A percentile compares a stretch with the other conserved stretches of the same genome.
phyloP scores from a whole-genome alignment of 1,284 basidiomycete genomes.

The Naganishia cerealis region DNA sequence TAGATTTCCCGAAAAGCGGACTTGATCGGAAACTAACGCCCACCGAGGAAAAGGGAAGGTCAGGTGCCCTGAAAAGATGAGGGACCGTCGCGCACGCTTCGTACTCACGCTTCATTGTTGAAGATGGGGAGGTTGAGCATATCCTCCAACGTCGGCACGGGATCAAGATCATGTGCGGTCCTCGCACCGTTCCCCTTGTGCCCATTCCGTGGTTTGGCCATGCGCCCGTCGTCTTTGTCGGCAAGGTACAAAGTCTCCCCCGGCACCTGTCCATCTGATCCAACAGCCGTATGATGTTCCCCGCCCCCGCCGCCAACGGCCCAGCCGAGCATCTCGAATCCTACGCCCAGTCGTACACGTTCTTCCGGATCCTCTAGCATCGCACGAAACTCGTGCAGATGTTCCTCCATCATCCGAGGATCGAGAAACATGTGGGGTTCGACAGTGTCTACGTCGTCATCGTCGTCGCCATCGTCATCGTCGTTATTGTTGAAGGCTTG shows the following conservation, averaged over 20 bases:
- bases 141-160: conserved; percentile 34
- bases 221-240: not conserved
- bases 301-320: conserved; percentile 4
- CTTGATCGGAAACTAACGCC: conserved; percentile 20
- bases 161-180: not conserved
- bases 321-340: conserved; percentile 26
- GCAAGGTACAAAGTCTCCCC: not conserved
- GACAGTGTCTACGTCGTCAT: not conserved
- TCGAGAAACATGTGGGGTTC: conserved; percentile 14
- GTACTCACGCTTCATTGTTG: conserved; percentile 32
- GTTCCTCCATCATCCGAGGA: conserved; percentile 19
- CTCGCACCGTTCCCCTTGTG: not conserved
- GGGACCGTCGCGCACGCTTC: not conserved
- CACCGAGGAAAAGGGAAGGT: not conserved
- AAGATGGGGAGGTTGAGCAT: conserved; percentile 33
- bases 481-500: not conserved
- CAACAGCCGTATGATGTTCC: not conserved
- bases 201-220: not conserved
- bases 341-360: conserved; percentile 16
- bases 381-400: conserved; percentile 21
- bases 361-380: conserved; percentile 29
- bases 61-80: not conserved
- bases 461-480: not conserved
- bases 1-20: conserved; percentile 30
- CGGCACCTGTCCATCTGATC: not conserved